Evolutionary conservation across 805 yeast species (phyloP), one percentile per base, ranked within the genome.

Genomic region (Lachancea fermentati): DNA sequence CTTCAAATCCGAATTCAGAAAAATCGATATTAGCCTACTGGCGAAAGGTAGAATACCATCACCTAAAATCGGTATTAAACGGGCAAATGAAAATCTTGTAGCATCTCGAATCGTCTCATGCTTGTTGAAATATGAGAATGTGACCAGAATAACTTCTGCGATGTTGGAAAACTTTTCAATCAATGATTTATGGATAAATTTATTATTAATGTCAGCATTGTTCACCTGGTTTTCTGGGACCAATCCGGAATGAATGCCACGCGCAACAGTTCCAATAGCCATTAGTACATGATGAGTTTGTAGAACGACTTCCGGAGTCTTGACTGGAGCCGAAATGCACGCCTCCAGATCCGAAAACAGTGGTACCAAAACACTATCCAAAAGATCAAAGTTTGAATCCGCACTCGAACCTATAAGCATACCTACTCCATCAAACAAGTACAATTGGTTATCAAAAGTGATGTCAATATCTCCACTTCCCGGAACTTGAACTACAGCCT

Each of bases 181-280:
- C 32, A 62, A 41, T 5, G 64, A 51, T 42, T 46, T 49, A 19
- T 54, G 50, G 31, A 61, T 52, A 13, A 59, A 45, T 38, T 54
- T 58, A 36, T 55, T 54, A 38, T 51, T 59, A 12, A 56, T 57
- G 18, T 55, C 48, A 4, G 57, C 57, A 37, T 72, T 73, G 39
- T 61, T 62, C 18, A 61, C 64, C 47, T 61, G 63, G 40, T 59
- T 61, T 25, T 62, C 67, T 5, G 67, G 66, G n/a, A 62, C 63
- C n/a, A 62, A 37, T 5, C 67, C 67, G 18, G 60, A 57, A 42
- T 82, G 93, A 52, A 84, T 78, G 4, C 97, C 97, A 57, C 93
- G 77, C 3, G 88, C 82, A 54, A 89, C 73, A 0, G 96, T 86
- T 33, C 96, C 97, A 33, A 91, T 76, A 0, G 96, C 89, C 78